phyloP scores from a whole-genome alignment of 2,329 filamentous ascomycete species.

The Sarocladiaceae sp. region DNA sequence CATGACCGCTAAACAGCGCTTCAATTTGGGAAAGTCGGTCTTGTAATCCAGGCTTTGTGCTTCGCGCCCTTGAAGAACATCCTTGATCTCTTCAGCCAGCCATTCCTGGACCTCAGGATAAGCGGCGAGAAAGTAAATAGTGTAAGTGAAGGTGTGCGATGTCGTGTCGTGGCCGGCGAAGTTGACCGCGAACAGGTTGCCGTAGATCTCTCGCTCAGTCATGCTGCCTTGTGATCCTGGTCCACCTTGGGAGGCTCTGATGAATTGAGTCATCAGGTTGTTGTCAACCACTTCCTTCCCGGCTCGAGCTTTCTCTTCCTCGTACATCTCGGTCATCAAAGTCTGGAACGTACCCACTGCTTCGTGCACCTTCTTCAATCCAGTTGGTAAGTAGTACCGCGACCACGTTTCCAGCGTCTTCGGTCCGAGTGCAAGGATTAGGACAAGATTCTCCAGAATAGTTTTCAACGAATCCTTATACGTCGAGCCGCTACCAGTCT shows the following conservation, averaged over 20 bases:
- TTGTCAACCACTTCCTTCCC: background rate
- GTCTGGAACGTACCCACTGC: slow-evolving; percentile 21
- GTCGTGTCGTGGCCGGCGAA: slow-evolving; percentile 50
- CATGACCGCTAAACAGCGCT: slow-evolving; percentile 35
- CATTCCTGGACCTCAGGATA: slow-evolving; percentile 40
- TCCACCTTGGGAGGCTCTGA: slow-evolving; percentile 1
- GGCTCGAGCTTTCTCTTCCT: slow-evolving; percentile 17
- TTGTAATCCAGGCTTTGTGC: slow-evolving; percentile 22
- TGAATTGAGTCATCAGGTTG: slow-evolving; percentile 6
- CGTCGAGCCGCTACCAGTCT: slow-evolving; percentile 3
- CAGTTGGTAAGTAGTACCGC: background rate
- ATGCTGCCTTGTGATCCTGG: slow-evolving; percentile 16
- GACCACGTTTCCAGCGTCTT: background rate
- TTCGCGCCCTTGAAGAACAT: slow-evolving; percentile 17
- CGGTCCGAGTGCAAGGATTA: slow-evolving; percentile 20
- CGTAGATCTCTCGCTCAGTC: slow-evolving; percentile 39
- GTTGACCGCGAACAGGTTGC: slow-evolving; percentile 44
- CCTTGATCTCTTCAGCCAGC: slow-evolving; percentile 34
- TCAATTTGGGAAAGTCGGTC: slow-evolving; percentile 33
- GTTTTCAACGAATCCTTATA: slow-evolving; percentile 1
- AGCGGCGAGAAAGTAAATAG: slow-evolving; percentile 37
- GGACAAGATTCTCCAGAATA: slow-evolving; percentile 23
- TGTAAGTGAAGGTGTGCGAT: slow-evolving; percentile 38
- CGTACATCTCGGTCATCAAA: slow-evolving; percentile 25
- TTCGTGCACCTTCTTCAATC: slow-evolving; percentile 13